Evolutionary conservation across 805 yeast species (phyloP).

Genomic region (Brettanomyces bruxellensis): DNA sequence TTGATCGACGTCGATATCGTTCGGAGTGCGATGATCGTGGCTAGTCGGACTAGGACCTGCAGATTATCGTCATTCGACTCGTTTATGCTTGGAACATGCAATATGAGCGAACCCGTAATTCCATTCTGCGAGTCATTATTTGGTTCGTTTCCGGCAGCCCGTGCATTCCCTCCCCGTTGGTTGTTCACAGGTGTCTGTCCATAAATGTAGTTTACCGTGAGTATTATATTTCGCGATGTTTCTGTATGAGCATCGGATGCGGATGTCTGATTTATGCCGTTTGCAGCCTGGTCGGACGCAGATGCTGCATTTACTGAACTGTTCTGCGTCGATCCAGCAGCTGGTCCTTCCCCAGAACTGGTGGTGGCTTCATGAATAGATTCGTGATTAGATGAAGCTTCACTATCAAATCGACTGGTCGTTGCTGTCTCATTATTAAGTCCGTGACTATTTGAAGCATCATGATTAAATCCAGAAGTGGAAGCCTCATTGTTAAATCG

Average conservation of each 20-base stretch:
- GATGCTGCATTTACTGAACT: too few relatives aligned
- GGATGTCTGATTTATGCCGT: neutral
- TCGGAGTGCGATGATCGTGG: constrained; percentile 61
- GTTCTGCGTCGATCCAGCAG: too few relatives aligned
- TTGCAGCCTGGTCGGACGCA: neutral
- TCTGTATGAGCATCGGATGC: constrained; percentile 7
- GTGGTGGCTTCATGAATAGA: too few relatives aligned
- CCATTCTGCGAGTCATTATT: constrained; percentile 12
- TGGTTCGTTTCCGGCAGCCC: neutral
- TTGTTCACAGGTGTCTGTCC: constrained; percentile 16
- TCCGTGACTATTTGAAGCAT: too few relatives aligned
- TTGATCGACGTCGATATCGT: constrained; percentile 45
- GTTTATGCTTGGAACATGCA: constrained; percentile 58
- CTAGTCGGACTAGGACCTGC: constrained; percentile 52
- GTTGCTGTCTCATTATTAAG: too few relatives aligned
- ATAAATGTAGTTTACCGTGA: constrained; percentile 32
- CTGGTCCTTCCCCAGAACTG: too few relatives aligned
- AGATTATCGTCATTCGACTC: constrained; percentile 52
- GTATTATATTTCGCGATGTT: constrained; percentile 28
- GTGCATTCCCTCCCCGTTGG: constrained; percentile 2
- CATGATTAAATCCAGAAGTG: too few relatives aligned
- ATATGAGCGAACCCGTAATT: constrained; percentile 45
- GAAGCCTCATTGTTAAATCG: too few relatives aligned
- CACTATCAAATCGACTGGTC: too few relatives aligned
- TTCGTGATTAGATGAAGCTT: too few relatives aligned